Base-by-base conservation (phyloP, 2,329 filamentous ascomycete species). In the Aspergillus udagawae region DNA sequence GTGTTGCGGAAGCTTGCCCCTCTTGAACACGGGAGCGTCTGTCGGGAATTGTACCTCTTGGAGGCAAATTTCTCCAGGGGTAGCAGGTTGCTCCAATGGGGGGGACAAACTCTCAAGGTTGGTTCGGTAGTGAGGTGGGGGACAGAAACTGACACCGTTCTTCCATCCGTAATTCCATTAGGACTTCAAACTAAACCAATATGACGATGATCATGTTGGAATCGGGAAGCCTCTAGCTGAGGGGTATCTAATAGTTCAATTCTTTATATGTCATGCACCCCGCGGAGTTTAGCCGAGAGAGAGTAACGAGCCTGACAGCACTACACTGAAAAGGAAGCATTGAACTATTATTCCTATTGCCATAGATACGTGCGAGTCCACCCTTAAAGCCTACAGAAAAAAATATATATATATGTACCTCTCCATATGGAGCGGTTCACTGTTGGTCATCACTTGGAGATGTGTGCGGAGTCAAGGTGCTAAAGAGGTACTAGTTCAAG, bases 71-170 rank as follows among this genome's bases (percentile, higher is more conserved):
- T 38, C 23, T 21, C 20, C 28, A 14, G 44, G 23, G 44, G 44
- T 17, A 38, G 32, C 5, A 17, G 14, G 14, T 17, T 38, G 32
- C 14, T 55, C 54, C 54, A 55, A 55, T 55, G 49, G 47, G 44
- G 25, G 51, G 8, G 17, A 20, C n/a, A 14, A 45, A 17, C 8
- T 4, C 23, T 49, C 23, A 8, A 29, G 42, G 49, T 52, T n/a
- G 29, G 41, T 28, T 51, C 54, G 53, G 57, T 48, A 59, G 52
- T 51, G 59, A 49, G 20, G 49, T 35, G 58, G 51, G 57, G 57
- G 29, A 41, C 23, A 45, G 32, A 29, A 48, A 21, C 44, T 49
- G 53, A 49, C 44, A 27, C 48, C 42, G 38, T 20, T 10, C 38
- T 1, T 35, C 49, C 25, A 4, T 35, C 49, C 25, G 25, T 25